A percentile compares a stretch with the other conserved stretches of the same genome.
phyloP scores from a whole-genome alignment of 257 asterid genomes.

The Petunia axillaris region DNA sequence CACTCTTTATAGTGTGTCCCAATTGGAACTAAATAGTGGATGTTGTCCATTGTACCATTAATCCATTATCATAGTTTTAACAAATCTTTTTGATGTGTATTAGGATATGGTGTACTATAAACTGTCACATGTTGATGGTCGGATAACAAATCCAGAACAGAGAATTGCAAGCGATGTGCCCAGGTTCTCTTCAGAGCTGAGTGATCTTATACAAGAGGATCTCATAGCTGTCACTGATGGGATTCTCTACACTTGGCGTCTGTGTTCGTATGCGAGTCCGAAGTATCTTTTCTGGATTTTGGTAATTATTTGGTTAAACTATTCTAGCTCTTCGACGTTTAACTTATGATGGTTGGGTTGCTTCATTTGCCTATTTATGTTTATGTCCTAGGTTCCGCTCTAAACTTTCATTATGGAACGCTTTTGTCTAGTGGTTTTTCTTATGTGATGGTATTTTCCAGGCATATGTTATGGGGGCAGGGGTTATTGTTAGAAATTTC shows the following conservation, averaged over 20 bases:
- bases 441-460: conserved; percentile 42
- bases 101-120: conserved; percentile 99
- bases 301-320: conserved; percentile 45
- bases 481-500: conserved; percentile 77
- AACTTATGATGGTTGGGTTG: neutral
- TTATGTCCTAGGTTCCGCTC: conserved; percentile 22
- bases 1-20: neutral
- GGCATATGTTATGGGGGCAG: conserved; percentile 99
- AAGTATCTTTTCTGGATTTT: conserved; percentile 93
- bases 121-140: conserved; percentile 96
- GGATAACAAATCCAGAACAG: conserved; percentile 94
- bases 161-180: conserved; percentile 99
- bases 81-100: conserved; percentile 22
- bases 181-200: conserved; percentile 90
- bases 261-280: conserved; percentile 99
- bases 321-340: conserved; percentile 27
- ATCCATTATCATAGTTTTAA: conserved; percentile 4
- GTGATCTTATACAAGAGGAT: conserved; percentile 98
- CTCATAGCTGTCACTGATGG: conserved; percentile 91
- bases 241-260: conserved; percentile 93
- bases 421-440: conserved; percentile 28
- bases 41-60: neutral
- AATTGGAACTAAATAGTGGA: conserved; percentile 19
- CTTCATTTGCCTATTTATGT: conserved; percentile 8
- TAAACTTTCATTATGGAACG: conserved; percentile 29